Percentiles rank a stretch among this genome's conserved stretches.
phyloP scores from a whole-genome alignment of 106 monocot genomes.

The Dioscorea dumetorum region DNA sequence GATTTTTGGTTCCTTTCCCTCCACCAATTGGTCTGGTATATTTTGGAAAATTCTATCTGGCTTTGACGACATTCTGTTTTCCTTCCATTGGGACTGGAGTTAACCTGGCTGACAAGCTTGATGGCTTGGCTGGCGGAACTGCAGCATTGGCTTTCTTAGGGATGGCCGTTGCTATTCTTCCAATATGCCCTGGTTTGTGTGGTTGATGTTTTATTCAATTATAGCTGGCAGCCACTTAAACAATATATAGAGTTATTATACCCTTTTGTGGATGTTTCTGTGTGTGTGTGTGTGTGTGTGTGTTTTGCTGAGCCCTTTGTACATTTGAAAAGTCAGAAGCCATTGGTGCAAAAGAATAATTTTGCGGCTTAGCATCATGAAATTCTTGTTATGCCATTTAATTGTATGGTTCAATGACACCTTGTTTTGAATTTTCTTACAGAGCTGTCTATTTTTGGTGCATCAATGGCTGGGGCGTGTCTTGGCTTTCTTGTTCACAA shows the following conservation, averaged over 20 bases:
- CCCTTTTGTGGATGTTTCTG: no score
- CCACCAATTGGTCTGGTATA: slow-evolving; percentile 53
- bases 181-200: slow-evolving; percentile 57
- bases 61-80: slow-evolving; percentile 60
- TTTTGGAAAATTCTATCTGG: slow-evolving; percentile 59
- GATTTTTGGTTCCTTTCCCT: slow-evolving; percentile 68
- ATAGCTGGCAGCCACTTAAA: no score
- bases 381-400: no score
- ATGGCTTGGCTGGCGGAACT: slow-evolving; percentile 73
- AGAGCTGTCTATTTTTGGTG: slow-evolving; percentile 89
- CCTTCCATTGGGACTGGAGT: slow-evolving; percentile 72
- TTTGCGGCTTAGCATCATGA: no score
- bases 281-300: no score
- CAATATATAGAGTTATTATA: no score
- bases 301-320: no score
- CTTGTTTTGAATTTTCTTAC: slow-evolving; percentile 1
- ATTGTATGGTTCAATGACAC: neutral
- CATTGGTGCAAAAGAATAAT: no score
- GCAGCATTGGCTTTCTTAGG: slow-evolving; percentile 63
- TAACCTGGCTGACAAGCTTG: slow-evolving; percentile 62
- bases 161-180: slow-evolving; percentile 66
- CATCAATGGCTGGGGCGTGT: slow-evolving; percentile 88
- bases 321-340: no score
- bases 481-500: slow-evolving; percentile 90
- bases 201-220: neutral